Evolutionary conservation across 345 rosid genomes (phyloP).

Genomic region (Eucalyptus grandis): DNA sequence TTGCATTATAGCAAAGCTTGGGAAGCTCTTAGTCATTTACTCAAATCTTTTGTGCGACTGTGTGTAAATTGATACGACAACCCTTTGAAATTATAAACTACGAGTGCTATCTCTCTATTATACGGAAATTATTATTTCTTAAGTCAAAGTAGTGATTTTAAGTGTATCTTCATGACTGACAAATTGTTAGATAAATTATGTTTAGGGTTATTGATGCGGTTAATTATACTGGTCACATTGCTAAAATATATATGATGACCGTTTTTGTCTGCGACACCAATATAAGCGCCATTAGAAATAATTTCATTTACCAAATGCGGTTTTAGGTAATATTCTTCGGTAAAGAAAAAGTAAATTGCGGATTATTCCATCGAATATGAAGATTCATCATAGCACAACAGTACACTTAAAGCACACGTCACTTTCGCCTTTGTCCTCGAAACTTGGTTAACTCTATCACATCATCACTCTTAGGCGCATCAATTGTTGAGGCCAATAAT

Average conservation of each 20-base stretch:
- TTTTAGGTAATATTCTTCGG: neutral
- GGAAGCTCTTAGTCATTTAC: neutral
- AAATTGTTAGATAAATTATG: neutral
- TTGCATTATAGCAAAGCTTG: neutral
- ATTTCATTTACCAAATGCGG: neutral
- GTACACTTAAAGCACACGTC: neutral
- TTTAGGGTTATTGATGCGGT: neutral
- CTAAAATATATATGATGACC: neutral
- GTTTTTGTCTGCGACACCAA: neutral
- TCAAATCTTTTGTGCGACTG: neutral
- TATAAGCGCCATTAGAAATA: neutral
- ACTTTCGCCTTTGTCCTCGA: neutral
- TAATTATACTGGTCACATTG: neutral
- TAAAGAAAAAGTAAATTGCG: neutral
- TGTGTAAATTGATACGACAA: neutral
- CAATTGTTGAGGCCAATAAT: neutral
- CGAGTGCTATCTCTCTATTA: neutral
- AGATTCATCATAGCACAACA: neutral
- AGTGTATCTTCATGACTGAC: neutral
- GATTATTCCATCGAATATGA: neutral
- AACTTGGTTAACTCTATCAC: neutral
- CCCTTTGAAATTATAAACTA: neutral
- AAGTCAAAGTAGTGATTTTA: neutral
- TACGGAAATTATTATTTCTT: neutral
- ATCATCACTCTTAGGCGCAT: neutral